Conservation (phyloP, 2,329 filamentous ascomycete genomes). For the Trichoderma citrinoviride region DNA sequence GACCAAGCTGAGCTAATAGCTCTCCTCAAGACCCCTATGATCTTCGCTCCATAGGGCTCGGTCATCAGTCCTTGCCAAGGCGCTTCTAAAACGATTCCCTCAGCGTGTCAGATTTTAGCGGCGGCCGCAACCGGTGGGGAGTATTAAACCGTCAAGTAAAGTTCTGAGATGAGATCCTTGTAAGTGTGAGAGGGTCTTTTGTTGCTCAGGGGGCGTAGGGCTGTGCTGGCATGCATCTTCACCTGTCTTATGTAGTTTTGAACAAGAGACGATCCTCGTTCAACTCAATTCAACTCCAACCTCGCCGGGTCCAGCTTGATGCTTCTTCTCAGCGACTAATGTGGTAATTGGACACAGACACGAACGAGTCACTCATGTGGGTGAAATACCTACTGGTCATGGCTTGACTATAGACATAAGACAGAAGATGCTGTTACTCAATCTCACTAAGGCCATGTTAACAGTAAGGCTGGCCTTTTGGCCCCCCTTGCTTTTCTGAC, state of each 20-base stretch:
- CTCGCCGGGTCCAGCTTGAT: too few species aligned
- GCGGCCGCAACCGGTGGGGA: not conserved
- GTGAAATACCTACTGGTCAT: too few species aligned
- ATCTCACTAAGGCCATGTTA: too few species aligned
- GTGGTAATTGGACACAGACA: not conserved
- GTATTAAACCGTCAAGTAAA: too few species aligned
- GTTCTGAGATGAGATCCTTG: too few species aligned
- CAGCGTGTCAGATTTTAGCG: conserved; percentile 12
- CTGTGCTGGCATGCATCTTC: not conserved
- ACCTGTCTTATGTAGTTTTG: not conserved
- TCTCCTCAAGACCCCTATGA: not conserved
- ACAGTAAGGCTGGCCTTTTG: too few species aligned
- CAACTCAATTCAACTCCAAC: not conserved
- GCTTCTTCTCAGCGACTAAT: not conserved
- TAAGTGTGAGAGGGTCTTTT: not conserved
- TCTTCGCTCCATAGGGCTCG: not conserved
- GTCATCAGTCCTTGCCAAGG: not conserved
- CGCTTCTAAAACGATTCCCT: not conserved
- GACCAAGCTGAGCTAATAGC: not conserved
- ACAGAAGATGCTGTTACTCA: too few species aligned
- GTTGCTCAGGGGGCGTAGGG: not conserved
- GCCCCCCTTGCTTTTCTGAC: too few species aligned
- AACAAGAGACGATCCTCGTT: not conserved
- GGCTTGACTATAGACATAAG: too few species aligned
- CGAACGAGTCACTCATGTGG: not conserved